These are phyloP conservation scores for Auriscalpium vulgare DNA, from an alignment of 768 basidiomycete genomes.

Conservation along the genomic window DNA sequence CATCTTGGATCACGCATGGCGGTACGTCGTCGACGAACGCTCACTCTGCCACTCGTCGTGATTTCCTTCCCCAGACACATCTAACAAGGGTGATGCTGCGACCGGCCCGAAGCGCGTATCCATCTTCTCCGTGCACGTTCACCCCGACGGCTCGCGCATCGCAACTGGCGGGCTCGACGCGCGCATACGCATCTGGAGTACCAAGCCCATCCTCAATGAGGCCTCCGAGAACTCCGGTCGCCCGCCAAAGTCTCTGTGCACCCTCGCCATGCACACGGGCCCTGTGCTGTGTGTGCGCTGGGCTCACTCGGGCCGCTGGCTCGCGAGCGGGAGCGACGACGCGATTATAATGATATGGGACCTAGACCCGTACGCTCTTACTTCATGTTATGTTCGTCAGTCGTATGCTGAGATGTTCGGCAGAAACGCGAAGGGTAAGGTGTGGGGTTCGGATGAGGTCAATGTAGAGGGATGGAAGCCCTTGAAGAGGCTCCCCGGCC, in stretches of 20 bases:
- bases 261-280: conserved; percentile 88
- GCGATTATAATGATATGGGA: conserved; percentile 96
- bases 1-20: conserved; percentile 80
- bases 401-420: not conserved
- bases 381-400: not conserved
- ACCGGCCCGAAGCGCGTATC: conserved; percentile 51
- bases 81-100: conserved; percentile 51
- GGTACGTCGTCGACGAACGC: conserved; percentile 33
- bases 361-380: conserved; percentile 75
- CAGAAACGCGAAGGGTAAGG: conserved; percentile 74
- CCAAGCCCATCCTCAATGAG: conserved; percentile 82
- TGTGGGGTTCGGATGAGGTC: conserved; percentile 92
- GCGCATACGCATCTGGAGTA: conserved; percentile 96
- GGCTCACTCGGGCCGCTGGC: conserved; percentile 89
- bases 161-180: conserved; percentile 97
- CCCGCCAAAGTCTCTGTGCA: conserved; percentile 83
- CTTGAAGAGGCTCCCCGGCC: conserved; percentile 82
- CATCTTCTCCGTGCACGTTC: conserved; percentile 90
- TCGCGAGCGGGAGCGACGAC: conserved; percentile 96
- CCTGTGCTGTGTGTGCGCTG: conserved; percentile 88
- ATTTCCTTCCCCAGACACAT: conserved; percentile 24
- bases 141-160: conserved; percentile 91
- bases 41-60: not conserved
- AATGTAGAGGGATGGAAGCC: conserved; percentile 99
- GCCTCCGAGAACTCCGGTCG: conserved; percentile 58